Percentiles rank a stretch among this genome's conserved stretches.
Evolutionary conservation across 495 filamentous ascomycete genomes (phyloP).

Genomic region (Podospora didyma): DNA sequence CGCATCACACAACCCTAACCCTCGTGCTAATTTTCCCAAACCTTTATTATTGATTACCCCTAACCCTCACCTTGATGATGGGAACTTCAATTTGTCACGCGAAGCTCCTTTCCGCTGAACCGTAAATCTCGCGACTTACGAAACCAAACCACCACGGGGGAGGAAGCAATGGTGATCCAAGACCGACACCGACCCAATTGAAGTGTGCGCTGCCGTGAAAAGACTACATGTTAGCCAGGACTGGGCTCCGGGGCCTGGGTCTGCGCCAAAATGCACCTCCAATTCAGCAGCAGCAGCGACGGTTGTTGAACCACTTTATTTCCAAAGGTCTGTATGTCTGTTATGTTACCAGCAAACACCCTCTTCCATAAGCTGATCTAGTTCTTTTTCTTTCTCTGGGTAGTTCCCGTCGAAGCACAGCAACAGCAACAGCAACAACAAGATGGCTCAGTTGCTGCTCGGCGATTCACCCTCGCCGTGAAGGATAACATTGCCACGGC

Average conservation of each 20-base stretch:
- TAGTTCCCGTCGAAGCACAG: too few relatives aligned
- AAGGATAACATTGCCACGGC: constrained; percentile 88
- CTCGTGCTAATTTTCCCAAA: too few relatives aligned
- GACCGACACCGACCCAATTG: constrained; percentile 10
- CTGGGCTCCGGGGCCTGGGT: constrained; percentile 16
- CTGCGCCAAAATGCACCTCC: constrained; percentile 6
- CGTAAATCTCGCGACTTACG: not conserved
- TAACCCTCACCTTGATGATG: too few relatives aligned
- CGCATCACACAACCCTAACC: too few relatives aligned
- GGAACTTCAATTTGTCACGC: not conserved
- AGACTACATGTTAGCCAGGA: constrained; percentile 20
- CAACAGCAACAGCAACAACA: not conserved
- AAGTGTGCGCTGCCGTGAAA: not conserved
- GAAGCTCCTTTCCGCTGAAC: not conserved
- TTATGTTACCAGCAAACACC: too few relatives aligned
- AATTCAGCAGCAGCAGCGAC: constrained; percentile 18
- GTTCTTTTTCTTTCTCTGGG: too few relatives aligned
- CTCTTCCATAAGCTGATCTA: too few relatives aligned
- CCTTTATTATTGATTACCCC: too few relatives aligned
- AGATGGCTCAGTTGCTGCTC: not conserved
- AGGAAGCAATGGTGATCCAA: constrained; percentile 1
- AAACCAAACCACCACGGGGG: not conserved
- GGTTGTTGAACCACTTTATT: constrained; percentile 28
- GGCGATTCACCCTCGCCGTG: constrained; percentile 53
- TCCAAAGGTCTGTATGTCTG: constrained; percentile 13